phyloP scores from a whole-genome alignment of 2,329 filamentous ascomycete species.

The Apiospora koreana region DNA sequence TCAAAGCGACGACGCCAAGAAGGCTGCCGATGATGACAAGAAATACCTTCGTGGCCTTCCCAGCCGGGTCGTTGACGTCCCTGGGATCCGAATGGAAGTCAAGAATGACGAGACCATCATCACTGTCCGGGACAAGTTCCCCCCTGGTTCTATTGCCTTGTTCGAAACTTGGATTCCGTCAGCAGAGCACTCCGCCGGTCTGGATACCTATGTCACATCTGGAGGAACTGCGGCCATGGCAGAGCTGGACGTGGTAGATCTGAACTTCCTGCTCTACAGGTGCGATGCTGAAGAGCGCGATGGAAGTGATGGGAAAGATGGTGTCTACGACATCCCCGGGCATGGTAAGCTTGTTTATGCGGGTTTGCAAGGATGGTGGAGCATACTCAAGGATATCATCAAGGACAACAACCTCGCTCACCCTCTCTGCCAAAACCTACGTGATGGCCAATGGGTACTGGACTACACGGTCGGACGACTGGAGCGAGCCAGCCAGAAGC shows the following conservation, averaged over 20 bases:
- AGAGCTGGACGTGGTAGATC: conserved; percentile 73
- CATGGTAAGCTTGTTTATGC: conserved; percentile 88
- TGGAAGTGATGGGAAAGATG: conserved; percentile 75
- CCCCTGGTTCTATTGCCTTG: conserved; percentile 89
- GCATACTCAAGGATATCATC: conserved; percentile 81
- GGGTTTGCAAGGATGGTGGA: conserved; percentile 99
- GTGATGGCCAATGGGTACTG: conserved; percentile 87
- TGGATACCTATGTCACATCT: conserved; percentile 85
- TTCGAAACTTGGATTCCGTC: conserved; percentile 96
- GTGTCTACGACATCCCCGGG: conserved; percentile 85
- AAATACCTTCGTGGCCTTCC: conserved; percentile 79
- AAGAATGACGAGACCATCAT: conserved; percentile 76
- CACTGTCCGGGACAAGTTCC: conserved; percentile 78
- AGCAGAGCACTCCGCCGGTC: conserved; percentile 77
- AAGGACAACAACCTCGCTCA: conserved; percentile 89
- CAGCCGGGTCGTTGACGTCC: conserved; percentile 73
- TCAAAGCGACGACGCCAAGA: conserved; percentile 67
- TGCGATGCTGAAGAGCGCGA: conserved; percentile 88
- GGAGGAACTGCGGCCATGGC: conserved; percentile 79
- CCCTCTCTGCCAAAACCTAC: conserved; percentile 88
- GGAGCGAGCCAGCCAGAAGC: conserved; percentile 66
- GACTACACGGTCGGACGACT: conserved; percentile 84
- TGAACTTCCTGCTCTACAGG: conserved; percentile 90
- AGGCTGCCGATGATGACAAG: conserved; percentile 67
- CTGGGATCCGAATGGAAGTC: conserved; percentile 72